These are phyloP conservation scores for Fusarium torreyae DNA, from an alignment of 2,329 filamentous ascomycete species.

Conservation along the genomic window DNA sequence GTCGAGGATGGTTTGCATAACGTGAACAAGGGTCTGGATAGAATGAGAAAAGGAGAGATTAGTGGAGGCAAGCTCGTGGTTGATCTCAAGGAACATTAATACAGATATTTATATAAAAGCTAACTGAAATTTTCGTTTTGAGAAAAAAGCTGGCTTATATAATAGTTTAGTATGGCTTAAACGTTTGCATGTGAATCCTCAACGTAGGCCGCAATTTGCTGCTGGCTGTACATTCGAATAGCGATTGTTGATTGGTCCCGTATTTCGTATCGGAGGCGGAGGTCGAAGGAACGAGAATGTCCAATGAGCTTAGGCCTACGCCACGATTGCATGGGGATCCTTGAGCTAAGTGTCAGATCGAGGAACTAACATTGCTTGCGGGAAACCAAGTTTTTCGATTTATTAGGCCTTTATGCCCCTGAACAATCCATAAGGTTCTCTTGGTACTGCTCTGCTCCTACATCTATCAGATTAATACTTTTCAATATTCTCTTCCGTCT, in stretches of 20 bases:
- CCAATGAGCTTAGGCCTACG: not conserved
- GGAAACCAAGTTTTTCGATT: not conserved
- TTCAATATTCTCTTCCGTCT: not conserved
- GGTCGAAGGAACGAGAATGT: no score
- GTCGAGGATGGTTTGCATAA: constrained; percentile 74
- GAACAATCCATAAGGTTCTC: not conserved
- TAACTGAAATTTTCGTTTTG: not conserved
- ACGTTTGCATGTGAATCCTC: no score
- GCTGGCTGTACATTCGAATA: no score
- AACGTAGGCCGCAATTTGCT: no score
- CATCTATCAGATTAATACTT: not conserved
- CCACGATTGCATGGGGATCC: not conserved
- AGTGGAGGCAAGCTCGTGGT: constrained; percentile 80
- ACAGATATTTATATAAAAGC: not conserved
- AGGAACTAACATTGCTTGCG: not conserved
- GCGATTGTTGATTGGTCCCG: constrained; percentile 8
- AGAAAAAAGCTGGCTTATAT: not conserved
- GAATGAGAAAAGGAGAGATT: constrained; percentile 75
- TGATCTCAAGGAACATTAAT: constrained; percentile 31
- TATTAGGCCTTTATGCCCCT: not conserved
- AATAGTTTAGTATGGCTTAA: no score
- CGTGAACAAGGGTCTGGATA: constrained; percentile 78
- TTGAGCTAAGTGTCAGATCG: not conserved
- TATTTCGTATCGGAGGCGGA: constrained; percentile 12
- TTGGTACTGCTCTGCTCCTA: no score